These are phyloP conservation scores for Fusarium sp. DNA, from an alignment of 2,329 filamentous ascomycete species.

Conservation along the genomic window DNA sequence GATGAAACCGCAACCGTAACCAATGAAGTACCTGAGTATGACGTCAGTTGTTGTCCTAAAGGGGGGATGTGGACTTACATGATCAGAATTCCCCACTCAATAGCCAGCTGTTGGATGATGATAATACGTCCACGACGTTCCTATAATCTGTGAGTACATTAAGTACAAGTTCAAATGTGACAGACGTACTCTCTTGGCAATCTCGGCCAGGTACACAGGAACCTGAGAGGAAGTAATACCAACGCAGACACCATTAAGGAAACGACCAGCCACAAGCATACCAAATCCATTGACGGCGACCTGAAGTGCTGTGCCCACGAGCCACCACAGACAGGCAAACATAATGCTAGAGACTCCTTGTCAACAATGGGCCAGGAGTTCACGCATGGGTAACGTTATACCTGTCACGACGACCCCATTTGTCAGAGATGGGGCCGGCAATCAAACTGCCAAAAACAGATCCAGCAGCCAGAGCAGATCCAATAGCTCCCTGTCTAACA, in stretches of 20 bases:
- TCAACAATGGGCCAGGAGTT: neutral
- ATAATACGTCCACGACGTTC: constrained; percentile 25
- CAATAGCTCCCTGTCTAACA: constrained; percentile 19
- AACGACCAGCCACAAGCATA: constrained; percentile 11
- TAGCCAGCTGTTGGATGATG: constrained; percentile 27
- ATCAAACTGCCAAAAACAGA: constrained; percentile 22
- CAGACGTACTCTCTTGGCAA: constrained; percentile 16
- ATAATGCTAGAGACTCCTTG: neutral
- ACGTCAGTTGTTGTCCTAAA: neutral
- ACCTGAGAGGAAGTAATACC: constrained; percentile 22
- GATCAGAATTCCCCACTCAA: constrained; percentile 62
- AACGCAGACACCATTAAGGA: constrained; percentile 16
- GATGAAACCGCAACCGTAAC: constrained; percentile 70
- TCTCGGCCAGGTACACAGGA: constrained; percentile 21
- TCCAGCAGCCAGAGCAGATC: constrained; percentile 23
- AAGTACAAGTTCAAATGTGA: neutral
- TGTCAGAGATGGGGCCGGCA: constrained; percentile 21
- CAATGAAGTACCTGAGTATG: constrained; percentile 66
- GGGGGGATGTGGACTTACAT: constrained; percentile 52
- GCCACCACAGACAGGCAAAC: constrained; percentile 14
- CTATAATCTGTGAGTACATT: neutral
- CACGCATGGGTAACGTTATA: neutral
- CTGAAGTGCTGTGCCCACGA: neutral
- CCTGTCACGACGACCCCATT: constrained; percentile 19
- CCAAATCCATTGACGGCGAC: constrained; percentile 10